Evolutionary conservation across 1,284 basidiomycete species (phyloP).

Genomic region (Cutaneotrichosporon spelunceum): DNA sequence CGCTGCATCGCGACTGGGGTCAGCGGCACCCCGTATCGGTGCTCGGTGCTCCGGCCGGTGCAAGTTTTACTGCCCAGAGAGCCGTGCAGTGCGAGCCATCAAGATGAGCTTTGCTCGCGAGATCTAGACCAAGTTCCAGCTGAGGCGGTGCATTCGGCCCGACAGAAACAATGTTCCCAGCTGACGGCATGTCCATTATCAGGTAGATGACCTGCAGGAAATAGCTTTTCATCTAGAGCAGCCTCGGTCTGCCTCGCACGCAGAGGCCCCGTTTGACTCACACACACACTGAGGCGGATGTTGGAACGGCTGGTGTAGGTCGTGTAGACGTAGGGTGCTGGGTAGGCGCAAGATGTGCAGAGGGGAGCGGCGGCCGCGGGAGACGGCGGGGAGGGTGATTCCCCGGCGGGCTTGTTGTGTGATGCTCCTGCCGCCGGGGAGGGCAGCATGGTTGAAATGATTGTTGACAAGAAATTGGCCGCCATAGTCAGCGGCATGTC

Average conservation of each 20-base stretch:
- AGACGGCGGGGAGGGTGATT: not conserved
- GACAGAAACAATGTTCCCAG: not conserved
- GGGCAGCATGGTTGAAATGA: not conserved
- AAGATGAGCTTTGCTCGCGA: not conserved
- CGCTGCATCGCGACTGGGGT: slow-evolving; percentile 60
- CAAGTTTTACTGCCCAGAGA: not conserved
- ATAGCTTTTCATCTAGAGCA: not conserved
- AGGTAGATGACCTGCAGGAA: not conserved
- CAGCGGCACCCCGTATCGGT: slow-evolving; percentile 9
- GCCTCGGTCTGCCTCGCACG: not conserved
- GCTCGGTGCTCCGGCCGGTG: not conserved
- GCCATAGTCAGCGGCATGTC: not conserved
- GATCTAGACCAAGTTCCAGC: not conserved
- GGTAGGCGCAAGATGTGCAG: slow-evolving; percentile 71
- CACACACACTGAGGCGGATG: slow-evolving; percentile 74
- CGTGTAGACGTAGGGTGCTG: slow-evolving; percentile 71
- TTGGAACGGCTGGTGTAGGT: slow-evolving; percentile 79
- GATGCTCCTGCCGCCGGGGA: not conserved
- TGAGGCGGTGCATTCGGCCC: not conserved
- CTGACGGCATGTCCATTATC: too few relatives aligned
- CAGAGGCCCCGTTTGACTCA: slow-evolving; percentile 42
- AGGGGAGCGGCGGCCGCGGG: slow-evolving; percentile 55
- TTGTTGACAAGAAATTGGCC: not conserved
- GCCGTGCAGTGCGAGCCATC: not conserved
- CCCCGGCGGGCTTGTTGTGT: not conserved